phyloP scores from a whole-genome alignment of 2,329 filamentous ascomycete species.

The Penicillium sp. region DNA sequence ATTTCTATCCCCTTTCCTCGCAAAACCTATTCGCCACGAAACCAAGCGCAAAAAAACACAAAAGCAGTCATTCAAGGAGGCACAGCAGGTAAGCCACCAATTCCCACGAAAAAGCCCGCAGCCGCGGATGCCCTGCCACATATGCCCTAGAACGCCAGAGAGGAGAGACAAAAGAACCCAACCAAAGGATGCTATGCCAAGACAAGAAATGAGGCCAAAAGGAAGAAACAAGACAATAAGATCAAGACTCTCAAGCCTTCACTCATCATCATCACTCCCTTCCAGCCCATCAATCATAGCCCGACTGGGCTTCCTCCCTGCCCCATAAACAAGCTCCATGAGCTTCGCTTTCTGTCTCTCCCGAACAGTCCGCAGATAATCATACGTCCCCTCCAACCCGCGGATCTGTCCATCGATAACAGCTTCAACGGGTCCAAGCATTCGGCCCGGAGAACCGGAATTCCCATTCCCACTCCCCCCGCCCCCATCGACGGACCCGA shows the following conservation, averaged over 20 bases:
- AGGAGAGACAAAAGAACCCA: not conserved
- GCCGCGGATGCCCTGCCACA: constrained; percentile 2
- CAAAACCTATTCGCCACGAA: constrained; percentile 4
- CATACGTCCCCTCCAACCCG: constrained; percentile 75
- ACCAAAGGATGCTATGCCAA: constrained; percentile 4
- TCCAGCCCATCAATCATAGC: constrained; percentile 26
- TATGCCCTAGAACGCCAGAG: constrained; percentile 8
- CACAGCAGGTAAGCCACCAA: constrained; percentile 3
- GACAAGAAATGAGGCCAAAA: not conserved
- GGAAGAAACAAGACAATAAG: too few species aligned
- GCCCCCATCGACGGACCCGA: constrained; percentile 26
- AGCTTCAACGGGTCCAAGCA: constrained; percentile 52
- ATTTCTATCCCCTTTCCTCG: constrained; percentile 7
- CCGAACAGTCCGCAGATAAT: constrained; percentile 71
- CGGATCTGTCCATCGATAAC: constrained; percentile 78
- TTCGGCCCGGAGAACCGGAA: constrained; percentile 50
- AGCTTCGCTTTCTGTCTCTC: constrained; percentile 78
- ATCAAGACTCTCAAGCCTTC: not conserved
- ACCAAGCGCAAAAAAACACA: not conserved
- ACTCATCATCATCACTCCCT: constrained; percentile 15
- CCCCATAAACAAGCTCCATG: constrained; percentile 73
- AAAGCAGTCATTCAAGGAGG: not conserved
- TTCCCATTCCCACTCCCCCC: constrained; percentile 16
- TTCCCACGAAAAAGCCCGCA: not conserved
- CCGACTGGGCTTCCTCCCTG: constrained; percentile 33